Evolutionary conservation across 805 yeast species (phyloP).

Genomic region (Candida peoriensis): DNA sequence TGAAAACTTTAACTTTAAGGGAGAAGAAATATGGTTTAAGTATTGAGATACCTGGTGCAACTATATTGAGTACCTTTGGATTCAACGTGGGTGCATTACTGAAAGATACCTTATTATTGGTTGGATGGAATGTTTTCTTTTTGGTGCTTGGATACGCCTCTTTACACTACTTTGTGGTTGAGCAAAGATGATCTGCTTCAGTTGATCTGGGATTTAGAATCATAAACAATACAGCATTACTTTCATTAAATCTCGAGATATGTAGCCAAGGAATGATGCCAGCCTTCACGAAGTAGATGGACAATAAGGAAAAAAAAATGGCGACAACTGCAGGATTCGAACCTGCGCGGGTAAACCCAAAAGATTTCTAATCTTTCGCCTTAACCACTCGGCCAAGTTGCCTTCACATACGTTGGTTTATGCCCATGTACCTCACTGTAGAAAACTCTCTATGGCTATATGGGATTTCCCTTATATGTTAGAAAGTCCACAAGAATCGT

Average conservation of each 20-base stretch:
- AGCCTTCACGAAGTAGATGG: neutral
- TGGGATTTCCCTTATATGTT: too few relatives aligned
- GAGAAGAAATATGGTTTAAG: constrained; percentile 91
- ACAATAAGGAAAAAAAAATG: constrained; percentile 29
- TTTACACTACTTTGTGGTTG: constrained; percentile 68
- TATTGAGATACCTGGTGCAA: constrained; percentile 97
- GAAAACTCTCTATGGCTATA: too few relatives aligned
- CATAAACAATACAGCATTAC: too few relatives aligned
- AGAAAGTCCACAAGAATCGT: too few relatives aligned
- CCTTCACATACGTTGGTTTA: constrained; percentile 18
- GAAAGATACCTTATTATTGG: constrained; percentile 59
- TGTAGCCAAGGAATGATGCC: too few relatives aligned
- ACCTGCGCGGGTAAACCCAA: constrained; percentile 61
- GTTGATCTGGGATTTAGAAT: too few relatives aligned
- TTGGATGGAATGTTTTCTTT: constrained; percentile 53
- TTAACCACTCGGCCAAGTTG: constrained; percentile 62
- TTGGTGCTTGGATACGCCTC: constrained; percentile 68
- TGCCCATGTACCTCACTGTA: too few relatives aligned
- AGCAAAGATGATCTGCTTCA: constrained; percentile 48
- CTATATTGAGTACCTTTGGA: constrained; percentile 92
- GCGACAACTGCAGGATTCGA: constrained; percentile 74
- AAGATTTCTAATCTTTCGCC: constrained; percentile 61
- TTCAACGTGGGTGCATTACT: constrained; percentile 75
- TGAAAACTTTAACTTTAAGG: constrained; percentile 71
- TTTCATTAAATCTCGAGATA: too few relatives aligned